Conservation (phyloP, 176 grass and related monocot genomes). For the Carex myosuroides region DNA sequence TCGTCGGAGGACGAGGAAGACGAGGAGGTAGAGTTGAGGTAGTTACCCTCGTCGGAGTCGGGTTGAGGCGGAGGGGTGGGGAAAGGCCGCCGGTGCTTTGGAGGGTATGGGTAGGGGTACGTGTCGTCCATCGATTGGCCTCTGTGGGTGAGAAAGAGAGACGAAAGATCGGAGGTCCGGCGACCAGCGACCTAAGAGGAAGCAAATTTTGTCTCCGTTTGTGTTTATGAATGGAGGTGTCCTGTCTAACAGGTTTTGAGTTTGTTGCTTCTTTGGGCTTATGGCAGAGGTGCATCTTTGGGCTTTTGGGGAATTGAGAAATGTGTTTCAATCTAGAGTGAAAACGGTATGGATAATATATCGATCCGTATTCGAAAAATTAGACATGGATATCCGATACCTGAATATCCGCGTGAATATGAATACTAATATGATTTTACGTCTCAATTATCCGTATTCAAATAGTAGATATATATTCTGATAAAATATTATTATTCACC, state of each 20-base stretch:
- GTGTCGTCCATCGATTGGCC: constrained; percentile 4
- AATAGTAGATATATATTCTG: too few relatives aligned
- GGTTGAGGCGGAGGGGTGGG: background rate
- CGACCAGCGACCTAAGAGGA: background rate
- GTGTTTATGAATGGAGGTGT: background rate
- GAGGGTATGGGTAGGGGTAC: constrained; percentile 12
- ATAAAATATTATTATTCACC: too few relatives aligned
- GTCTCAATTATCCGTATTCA: too few relatives aligned
- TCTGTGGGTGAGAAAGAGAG: background rate
- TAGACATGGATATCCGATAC: too few relatives aligned
- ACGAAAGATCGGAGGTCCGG: background rate
- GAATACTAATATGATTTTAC: too few relatives aligned
- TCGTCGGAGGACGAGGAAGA: background rate
- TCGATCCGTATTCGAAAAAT: too few relatives aligned
- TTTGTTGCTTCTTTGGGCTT: background rate
- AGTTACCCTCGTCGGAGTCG: background rate
- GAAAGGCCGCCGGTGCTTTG: background rate
- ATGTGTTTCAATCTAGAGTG: too few relatives aligned
- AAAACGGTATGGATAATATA: too few relatives aligned
- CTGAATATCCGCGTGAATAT: too few relatives aligned
- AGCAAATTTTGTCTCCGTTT: background rate
- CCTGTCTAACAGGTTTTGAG: background rate
- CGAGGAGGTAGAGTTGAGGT: constrained; percentile 12
- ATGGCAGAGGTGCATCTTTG: background rate
- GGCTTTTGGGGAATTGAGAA: background rate